Base-by-base conservation (phyloP, 805 yeast species). In the Ogataea populi-albae region DNA sequence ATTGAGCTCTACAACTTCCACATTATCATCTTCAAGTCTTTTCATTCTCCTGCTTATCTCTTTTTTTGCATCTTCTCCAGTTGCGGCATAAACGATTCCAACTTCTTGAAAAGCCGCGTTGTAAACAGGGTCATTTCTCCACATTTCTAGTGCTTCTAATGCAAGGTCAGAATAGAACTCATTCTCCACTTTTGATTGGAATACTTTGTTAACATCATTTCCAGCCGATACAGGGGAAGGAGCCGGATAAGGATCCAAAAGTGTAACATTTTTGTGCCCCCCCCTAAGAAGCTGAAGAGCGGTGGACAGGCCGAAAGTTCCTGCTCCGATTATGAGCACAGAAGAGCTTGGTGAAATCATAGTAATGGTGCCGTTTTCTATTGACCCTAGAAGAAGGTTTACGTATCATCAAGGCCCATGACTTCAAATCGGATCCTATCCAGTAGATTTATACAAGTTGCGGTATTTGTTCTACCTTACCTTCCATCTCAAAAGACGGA, bases 271-370 rank as follows among this genome's bases (percentile, higher is more conserved):
- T 26, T 45, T 49, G 31, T 54, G 50, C 2, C 69, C 69, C 20
- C 54, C 50, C 3, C 64, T 49, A 1, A 57, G 43, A 6, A 69
- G 49, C 26, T 62, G 59, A 3, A 68, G 42, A 3, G 65, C 69
- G 0, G 72, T 65, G 4, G 71, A 66, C 5, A 69, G 54, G 4
- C 73, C 74, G 47, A 65, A 67, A 0, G 69, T 65, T 2, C 73
- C 72, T 20, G 68, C 67, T 3, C 73, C 73, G n/a, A 68, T 52
- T 17, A 64, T 54, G 4, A 65, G 45, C 14, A 61, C 43, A 9
- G 26, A 17, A 7, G 32, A 7, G n/a, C 32, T 30, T 23, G 20
- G 9, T 11, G 26, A 32, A 3, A 32, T 10, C 36, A 31, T 36
- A n/a, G n/a, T n/a, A n/a, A n/a, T n/a, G n/a, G n/a, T n/a, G n/a